Evolutionary conservation across 768 basidiomycete genomes (phyloP), one percentile per base, ranked within the genome.

Genomic region (Rhodotorula diobovata): DNA sequence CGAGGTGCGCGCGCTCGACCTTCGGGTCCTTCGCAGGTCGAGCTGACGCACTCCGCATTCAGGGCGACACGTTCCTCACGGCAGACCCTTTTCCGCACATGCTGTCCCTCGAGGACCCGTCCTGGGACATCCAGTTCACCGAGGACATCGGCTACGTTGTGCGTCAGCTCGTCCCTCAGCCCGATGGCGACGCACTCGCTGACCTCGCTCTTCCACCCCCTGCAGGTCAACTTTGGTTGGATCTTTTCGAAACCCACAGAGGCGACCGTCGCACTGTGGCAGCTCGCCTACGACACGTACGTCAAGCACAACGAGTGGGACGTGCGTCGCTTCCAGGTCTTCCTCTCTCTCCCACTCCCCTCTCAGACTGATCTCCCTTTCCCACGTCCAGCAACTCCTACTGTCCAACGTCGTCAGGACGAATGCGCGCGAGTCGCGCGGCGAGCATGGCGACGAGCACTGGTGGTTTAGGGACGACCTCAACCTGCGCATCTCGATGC

Each of bases 11-110:
- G n/a, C 18, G 20, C 37, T 21, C 18, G 4, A 16, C 2, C 32
- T 34, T 55, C 34, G 11, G 18, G 1, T 39, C 15, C 25, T 54
- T 18, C 18, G 1, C 10, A 3, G n/a, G 10, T 9, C 5, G 21
- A 14, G 32, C 54, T 35, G 54, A 34, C 54, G 5, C 6, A 9
- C 5, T 8, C 2, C 10, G 0, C 16, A 11, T 16, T 0, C 50
- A 63, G 61, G 61, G 61, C 61, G 61, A 63, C 61, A 63, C 61
- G 1, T 63, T 51, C 35, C 61, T 63, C 51, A 63, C 61, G 8
- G 25, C 35, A 9, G 37, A 63, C 37, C 61, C 61, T 1, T 63
- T 53, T 50, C 12, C 32, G 10, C 50, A 63, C 61, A 63, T 63
- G 61, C 61, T 63, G 35, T 35, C 50, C 12, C 61, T 50, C 50